Conservation (phyloP, 2,329 filamentous ascomycete species). For the Phyllachora maydis region DNA sequence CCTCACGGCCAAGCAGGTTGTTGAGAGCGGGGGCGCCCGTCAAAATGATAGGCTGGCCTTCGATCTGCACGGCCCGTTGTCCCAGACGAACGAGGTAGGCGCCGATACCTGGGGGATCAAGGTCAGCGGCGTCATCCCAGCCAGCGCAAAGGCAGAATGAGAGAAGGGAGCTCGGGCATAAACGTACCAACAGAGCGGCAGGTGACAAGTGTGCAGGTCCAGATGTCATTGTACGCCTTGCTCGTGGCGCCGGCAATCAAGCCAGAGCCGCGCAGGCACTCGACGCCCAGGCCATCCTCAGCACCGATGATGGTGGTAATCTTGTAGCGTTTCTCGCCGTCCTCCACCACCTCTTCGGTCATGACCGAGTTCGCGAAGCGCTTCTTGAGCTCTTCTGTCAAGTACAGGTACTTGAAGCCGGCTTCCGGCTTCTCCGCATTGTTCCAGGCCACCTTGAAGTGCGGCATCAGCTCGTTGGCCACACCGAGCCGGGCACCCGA, state of each 20-base stretch:
- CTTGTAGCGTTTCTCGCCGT: slow-evolving; percentile 80
- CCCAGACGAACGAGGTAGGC: slow-evolving; percentile 96
- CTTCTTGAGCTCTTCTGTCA: slow-evolving; percentile 70
- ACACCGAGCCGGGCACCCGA: slow-evolving; percentile 94
- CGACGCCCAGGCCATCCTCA: slow-evolving; percentile 91
- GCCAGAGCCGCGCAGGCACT: slow-evolving; percentile 91
- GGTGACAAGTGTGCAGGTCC: slow-evolving; percentile 92
- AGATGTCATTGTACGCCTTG: slow-evolving; percentile 94
- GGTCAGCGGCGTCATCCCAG: slow-evolving; percentile 4
- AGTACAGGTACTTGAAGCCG: slow-evolving; percentile 94
- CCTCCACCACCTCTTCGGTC: slow-evolving; percentile 69
- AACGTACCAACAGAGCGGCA: slow-evolving; percentile 84
- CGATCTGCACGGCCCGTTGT: slow-evolving; percentile 95
- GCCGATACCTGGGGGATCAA: slow-evolving; percentile 58
- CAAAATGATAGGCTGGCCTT: slow-evolving; percentile 95
- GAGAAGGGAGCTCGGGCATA: slow-evolving; percentile 5
- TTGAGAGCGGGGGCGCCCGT: slow-evolving; percentile 95
- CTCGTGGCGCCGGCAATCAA: slow-evolving; percentile 96
- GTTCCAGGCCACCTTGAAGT: slow-evolving; percentile 97
- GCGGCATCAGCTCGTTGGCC: slow-evolving; percentile 87
- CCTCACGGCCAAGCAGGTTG: slow-evolving; percentile 92
- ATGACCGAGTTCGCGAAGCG: slow-evolving; percentile 75
- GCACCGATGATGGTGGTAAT: slow-evolving; percentile 85
- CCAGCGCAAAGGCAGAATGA: slow-evolving; percentile 3
- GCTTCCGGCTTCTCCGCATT: slow-evolving; percentile 58